Conservation (phyloP, 2,329 filamentous ascomycete genomes). For the Elsinoe australis region DNA sequence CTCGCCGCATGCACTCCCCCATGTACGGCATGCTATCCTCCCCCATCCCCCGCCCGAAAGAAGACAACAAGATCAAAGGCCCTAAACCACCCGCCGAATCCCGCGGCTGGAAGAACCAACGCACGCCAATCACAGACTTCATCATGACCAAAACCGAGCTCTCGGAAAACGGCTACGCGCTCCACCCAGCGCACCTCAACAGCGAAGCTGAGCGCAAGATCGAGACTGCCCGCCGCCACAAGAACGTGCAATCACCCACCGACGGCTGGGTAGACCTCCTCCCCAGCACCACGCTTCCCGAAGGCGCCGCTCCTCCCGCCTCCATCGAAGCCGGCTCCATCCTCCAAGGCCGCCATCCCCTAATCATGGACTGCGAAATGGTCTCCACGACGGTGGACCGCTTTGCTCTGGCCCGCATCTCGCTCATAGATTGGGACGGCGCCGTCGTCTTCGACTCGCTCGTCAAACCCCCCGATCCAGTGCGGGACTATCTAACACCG, state of each 20-base stretch:
- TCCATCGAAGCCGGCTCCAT: constrained; percentile 74
- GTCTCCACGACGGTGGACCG: constrained; percentile 69
- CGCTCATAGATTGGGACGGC: constrained; percentile 78
- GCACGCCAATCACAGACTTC: constrained; percentile 76
- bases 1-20: constrained; percentile 76
- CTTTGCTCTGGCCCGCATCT: constrained; percentile 81
- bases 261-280: constrained; percentile 75
- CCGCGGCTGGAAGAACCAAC: constrained; percentile 62
- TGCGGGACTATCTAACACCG: constrained; percentile 83
- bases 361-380: constrained; percentile 96
- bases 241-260: constrained; percentile 40
- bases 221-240: constrained; percentile 39
- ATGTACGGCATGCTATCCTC: constrained; percentile 75
- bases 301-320: constrained; percentile 53
- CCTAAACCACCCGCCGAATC: constrained; percentile 56
- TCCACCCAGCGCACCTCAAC: constrained; percentile 69
- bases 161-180: constrained; percentile 70
- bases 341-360: constrained; percentile 68
- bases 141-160: constrained; percentile 66
- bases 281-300: constrained; percentile 49
- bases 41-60: constrained; percentile 59
- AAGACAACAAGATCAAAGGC: constrained; percentile 55
- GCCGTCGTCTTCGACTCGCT: constrained; percentile 77
- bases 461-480: constrained; percentile 81
- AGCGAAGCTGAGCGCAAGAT: constrained; percentile 50